Evolutionary conservation across 305 asterid genomes (phyloP).

Genomic region (Lippia alba): DNA sequence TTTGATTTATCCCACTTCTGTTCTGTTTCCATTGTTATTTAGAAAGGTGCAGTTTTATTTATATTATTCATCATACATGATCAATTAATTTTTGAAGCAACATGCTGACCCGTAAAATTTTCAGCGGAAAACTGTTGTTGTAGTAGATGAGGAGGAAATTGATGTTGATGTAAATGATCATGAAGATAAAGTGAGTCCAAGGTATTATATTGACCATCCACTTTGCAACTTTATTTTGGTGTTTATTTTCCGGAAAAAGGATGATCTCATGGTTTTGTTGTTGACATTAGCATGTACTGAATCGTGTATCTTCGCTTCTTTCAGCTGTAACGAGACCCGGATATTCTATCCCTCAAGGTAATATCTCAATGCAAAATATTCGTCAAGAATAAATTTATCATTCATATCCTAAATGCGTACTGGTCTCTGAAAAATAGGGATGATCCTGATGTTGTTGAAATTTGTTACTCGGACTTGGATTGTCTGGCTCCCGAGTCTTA

Average conservation of each 20-base stretch:
- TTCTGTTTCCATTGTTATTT: conserved; percentile 29
- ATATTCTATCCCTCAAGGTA: conserved; percentile 95
- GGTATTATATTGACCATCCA: conserved; percentile 46
- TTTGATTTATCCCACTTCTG: conserved; percentile 22
- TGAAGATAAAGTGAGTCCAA: conserved; percentile 45
- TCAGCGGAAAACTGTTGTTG: conserved; percentile 71
- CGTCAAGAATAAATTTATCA: not conserved
- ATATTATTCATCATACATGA: conserved; percentile 27
- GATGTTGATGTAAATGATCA: conserved; percentile 50
- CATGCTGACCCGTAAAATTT: conserved; percentile 34
- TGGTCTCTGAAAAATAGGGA: conserved; percentile 57
- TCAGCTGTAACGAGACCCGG: conserved; percentile 55
- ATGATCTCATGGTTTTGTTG: conserved; percentile 25
- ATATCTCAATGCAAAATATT: conserved; percentile 22
- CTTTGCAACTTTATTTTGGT: conserved; percentile 17
- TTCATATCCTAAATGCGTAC: conserved; percentile 33
- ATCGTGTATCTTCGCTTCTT: conserved; percentile 40
- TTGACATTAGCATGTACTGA: conserved; percentile 32
- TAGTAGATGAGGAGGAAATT: conserved; percentile 81
- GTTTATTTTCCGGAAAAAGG: conserved; percentile 27
- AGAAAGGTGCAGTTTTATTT: conserved; percentile 16
- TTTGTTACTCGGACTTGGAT: conserved; percentile 66
- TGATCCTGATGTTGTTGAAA: conserved; percentile 79
- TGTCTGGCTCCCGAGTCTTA: conserved; percentile 83
- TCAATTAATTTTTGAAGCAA: conserved; percentile 19